A percentile compares a stretch with the other conserved stretches of the same genome.
Conservation (phyloP, 495 filamentous ascomycete genomes). For the Baudoinia panamericana region DNA sequence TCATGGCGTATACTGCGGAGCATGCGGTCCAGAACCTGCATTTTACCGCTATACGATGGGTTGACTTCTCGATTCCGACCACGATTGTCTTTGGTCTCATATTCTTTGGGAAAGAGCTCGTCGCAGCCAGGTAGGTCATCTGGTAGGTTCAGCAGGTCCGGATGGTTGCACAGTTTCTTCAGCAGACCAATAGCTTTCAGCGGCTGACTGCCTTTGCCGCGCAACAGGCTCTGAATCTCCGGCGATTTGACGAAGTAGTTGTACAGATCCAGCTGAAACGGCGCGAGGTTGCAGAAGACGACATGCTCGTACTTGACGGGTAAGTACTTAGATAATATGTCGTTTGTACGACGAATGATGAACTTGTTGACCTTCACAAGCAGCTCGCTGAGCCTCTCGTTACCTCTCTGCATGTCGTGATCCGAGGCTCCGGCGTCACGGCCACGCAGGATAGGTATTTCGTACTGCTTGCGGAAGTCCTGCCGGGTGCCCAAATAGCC, state of each 20-base stretch:
- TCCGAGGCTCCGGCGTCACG: constrained; percentile 85
- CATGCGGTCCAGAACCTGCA: constrained; percentile 97
- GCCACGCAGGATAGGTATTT: constrained; percentile 82
- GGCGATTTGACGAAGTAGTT: constrained; percentile 94
- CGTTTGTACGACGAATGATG: constrained; percentile 96
- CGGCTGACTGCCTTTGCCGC: constrained; percentile 91
- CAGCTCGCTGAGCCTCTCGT: constrained; percentile 71
- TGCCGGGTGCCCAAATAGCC: constrained; percentile 74
- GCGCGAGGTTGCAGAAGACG: constrained; percentile 94
- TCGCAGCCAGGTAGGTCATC: constrained; percentile 83
- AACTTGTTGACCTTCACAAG: constrained; percentile 88
- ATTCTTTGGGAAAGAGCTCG: constrained; percentile 71
- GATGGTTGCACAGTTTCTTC: constrained; percentile 98
- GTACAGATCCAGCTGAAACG: constrained; percentile 86
- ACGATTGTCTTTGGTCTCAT: constrained; percentile 69
- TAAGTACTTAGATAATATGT: constrained; percentile 94
- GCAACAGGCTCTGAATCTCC: constrained; percentile 80
- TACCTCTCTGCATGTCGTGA: constrained; percentile 66
- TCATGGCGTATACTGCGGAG: constrained; percentile 89
- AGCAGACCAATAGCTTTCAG: constrained; percentile 91
- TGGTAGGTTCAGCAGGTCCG: constrained; percentile 76
- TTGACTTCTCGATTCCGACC: constrained; percentile 88
- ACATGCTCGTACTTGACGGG: constrained; percentile 99
- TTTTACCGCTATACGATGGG: constrained; percentile 95
- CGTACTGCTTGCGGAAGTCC: constrained; percentile 91